Evolutionary conservation across 768 basidiomycete genomes (phyloP), one percentile per base, ranked within the genome.

Genomic region (Leccinum subtestaceum): DNA sequence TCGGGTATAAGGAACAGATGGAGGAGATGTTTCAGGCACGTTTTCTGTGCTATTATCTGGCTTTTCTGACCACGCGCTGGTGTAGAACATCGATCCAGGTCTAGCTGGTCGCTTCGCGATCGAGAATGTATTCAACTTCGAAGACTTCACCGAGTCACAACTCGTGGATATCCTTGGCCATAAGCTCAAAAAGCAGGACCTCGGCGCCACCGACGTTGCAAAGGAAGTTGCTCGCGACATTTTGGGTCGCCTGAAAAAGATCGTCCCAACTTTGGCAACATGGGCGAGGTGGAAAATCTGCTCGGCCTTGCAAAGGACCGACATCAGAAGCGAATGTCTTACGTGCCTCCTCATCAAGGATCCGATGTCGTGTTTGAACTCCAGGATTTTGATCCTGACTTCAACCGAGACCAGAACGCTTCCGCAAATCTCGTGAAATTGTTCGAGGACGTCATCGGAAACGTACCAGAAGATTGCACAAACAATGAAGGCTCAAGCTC

Each of bases 21-120:
- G 67, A 72, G n/a, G 83, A 88, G 25, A 89, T 89, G 88, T 88
- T 88, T 71, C 85, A 87, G 75, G 87, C 81, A 67, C 48, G 74
- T 58, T 15, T 49, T 6, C 5, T 1, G 19, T 17, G 5, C 10
- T 23, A 6, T 43, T n/a, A 10, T 0, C 6, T 7, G n/a, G 17
- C 11, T 21, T 5, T 32, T 34, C 50, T 63, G 7, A 65, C 29
- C n/a, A 6, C 2, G 0, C 2, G 2, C 23, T 1, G 2, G 29
- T 40, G 55, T 54, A 89, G 87, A 84, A 88, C 52, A 86, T 88
- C 31, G 89, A 89, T 63, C 83, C 86, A 0, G 88, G 87, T 15
- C 71, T 89, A 10, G 71, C 81, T 2, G 80, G 87, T 25, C 84
- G 88, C 0, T 89, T 89, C 67, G 79, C 80, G 11, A 84, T 88